These are phyloP conservation scores for Melampsora allii-populina DNA, from an alignment of 1,284 basidiomycete genomes.

Conservation along the genomic window DNA sequence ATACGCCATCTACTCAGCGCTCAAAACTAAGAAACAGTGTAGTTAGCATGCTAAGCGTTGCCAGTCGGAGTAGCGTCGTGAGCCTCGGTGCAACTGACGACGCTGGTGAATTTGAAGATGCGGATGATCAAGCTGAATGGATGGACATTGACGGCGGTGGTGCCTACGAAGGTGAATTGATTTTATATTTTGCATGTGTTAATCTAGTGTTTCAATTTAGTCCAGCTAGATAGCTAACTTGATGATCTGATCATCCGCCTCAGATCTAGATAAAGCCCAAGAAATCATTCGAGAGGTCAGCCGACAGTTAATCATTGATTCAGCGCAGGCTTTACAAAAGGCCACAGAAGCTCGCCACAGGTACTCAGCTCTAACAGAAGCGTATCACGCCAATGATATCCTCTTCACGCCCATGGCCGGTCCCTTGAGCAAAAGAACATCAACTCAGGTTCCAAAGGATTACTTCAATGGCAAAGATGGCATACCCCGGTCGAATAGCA, in stretches of 20 bases:
- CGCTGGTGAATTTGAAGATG: not conserved
- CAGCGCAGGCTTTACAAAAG: not conserved
- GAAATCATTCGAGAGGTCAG: not conserved
- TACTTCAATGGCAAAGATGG: not conserved
- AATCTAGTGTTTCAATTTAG: not conserved
- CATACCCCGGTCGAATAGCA: not conserved
- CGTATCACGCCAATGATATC: not conserved
- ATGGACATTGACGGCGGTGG: slow-evolving; percentile 9
- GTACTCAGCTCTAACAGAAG: slow-evolving; percentile 5
- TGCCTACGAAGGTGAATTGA: slow-evolving; percentile 2
- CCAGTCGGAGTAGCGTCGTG: not conserved
- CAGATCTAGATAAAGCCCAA: not conserved
- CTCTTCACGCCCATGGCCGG: not conserved
- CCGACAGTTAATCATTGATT: not conserved
- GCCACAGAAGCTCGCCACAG: not conserved
- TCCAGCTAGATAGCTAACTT: not conserved
- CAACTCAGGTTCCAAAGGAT: not conserved
- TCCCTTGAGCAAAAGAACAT: not conserved
- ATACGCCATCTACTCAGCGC: not conserved
- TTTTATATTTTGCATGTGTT: not conserved
- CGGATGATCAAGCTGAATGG: slow-evolving; percentile 10
- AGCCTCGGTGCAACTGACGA: not conserved
- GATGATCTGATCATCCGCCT: not conserved
- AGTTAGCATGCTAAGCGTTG: not conserved
- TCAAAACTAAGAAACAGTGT: not conserved